These are phyloP conservation scores for Mallotus repandus DNA, from an alignment of 441 rosid genomes.

Conservation along the genomic window DNA sequence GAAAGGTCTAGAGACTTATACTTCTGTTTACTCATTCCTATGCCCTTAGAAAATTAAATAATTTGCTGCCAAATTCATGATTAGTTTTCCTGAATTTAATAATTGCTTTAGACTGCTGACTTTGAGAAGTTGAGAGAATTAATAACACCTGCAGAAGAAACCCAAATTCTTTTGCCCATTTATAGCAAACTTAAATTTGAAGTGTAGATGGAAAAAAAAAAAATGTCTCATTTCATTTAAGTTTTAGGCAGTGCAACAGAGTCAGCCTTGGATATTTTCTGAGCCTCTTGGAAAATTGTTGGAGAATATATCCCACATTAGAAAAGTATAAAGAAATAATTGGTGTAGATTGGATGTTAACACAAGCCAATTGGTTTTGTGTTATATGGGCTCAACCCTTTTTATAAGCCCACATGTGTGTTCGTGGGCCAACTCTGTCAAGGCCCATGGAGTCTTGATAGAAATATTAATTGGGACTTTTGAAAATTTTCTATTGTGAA, in stretches of 20 bases:
- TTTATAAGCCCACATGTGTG: too few relatives aligned
- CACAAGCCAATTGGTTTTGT: too few relatives aligned
- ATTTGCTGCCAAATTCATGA: neutral
- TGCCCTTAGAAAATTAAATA: neutral
- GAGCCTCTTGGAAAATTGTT: neutral
- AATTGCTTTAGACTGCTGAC: neutral
- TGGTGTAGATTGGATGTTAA: too few relatives aligned
- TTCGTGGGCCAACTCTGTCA: too few relatives aligned
- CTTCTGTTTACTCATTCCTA: slow-evolving; percentile 5
- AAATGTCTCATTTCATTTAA: neutral
- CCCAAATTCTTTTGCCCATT: neutral
- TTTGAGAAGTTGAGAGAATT: neutral
- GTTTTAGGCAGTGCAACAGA: neutral
- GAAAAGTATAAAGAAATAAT: too few relatives aligned
- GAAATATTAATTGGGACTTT: too few relatives aligned
- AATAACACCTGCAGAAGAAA: neutral
- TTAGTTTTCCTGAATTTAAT: neutral
- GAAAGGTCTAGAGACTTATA: slow-evolving; percentile 52
- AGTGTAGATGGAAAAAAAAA: neutral
- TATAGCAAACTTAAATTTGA: neutral
- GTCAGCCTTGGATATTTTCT: too few relatives aligned
- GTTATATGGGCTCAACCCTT: too few relatives aligned
- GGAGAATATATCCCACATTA: too few relatives aligned
- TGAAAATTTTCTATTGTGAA: neutral
- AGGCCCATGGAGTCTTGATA: too few relatives aligned